Conservation (phyloP, 2,329 filamentous ascomycete genomes). For the Fusarium palustre region DNA sequence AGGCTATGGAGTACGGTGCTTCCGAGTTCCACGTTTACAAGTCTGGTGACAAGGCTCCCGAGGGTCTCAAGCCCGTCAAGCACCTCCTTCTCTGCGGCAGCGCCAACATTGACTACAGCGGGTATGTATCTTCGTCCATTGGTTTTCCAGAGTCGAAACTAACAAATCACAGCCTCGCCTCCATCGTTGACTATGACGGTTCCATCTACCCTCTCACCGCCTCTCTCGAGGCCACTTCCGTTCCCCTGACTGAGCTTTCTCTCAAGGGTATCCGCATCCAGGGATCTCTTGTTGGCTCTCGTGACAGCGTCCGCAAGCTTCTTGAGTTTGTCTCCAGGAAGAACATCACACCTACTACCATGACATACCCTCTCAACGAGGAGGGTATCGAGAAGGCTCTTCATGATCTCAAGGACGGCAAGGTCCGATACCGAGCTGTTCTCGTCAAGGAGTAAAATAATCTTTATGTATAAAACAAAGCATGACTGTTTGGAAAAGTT, state of each 20-base stretch:
- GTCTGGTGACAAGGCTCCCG: constrained; percentile 31
- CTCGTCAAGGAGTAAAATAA: constrained; percentile 42
- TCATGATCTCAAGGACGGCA: constrained; percentile 50
- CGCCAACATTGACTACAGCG: constrained; percentile 25
- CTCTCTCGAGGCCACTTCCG: constrained; percentile 13
- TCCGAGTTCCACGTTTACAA: constrained; percentile 41
- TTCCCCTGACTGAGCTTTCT: constrained; percentile 30
- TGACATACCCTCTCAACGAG: constrained; percentile 48
- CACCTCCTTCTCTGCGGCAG: constrained; percentile 38
- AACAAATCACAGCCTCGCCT: constrained; percentile 4
- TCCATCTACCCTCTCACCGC: constrained; percentile 36
- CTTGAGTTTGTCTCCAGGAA: constrained; percentile 47
- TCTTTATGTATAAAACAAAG: not conserved
- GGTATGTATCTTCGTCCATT: not conserved
- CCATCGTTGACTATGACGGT: constrained; percentile 32
- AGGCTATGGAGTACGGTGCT: constrained; percentile 44
- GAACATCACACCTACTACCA: constrained; percentile 45
- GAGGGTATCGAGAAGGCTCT: constrained; percentile 52
- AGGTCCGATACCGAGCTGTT: constrained; percentile 48
- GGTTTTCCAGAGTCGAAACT: not conserved
- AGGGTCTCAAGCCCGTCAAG: constrained; percentile 36
- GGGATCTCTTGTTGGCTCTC: constrained; percentile 21
- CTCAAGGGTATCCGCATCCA: constrained; percentile 33
- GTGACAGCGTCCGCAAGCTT: constrained; percentile 39
- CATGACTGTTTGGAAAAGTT: not conserved